phyloP scores from a whole-genome alignment of 257 asterid species.

The Nicotiana knightiana region DNA sequence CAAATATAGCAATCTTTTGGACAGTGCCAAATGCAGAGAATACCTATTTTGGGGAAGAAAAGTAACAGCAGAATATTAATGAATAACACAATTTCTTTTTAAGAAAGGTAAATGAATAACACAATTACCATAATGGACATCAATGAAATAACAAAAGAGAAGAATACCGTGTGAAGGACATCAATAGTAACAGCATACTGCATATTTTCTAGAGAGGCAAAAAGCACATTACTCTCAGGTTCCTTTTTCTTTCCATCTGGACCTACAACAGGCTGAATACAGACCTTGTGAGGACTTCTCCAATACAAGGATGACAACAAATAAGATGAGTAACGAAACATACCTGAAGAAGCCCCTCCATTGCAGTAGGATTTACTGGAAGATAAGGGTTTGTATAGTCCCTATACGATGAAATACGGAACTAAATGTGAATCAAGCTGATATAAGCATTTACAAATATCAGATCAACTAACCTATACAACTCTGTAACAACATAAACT shows the following conservation, averaged over 20 bases:
- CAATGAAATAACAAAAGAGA: neutral
- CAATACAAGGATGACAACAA: constrained; percentile 8
- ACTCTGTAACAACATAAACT: neutral
- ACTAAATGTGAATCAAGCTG: constrained; percentile 13
- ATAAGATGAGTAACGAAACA: constrained; percentile 8
- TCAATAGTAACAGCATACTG: constrained; percentile 79
- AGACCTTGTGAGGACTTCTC: constrained; percentile 16
- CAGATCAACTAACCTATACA: constrained; percentile 1
- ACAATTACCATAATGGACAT: neutral
- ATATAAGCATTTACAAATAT: neutral
- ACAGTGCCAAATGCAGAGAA: constrained; percentile 72
- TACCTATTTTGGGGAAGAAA: constrained; percentile 37
- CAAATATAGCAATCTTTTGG: constrained; percentile 85
- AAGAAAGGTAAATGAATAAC: no score
- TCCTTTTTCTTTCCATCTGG: constrained; percentile 73
- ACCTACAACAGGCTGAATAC: constrained; percentile 71
- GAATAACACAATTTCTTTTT: neutral
- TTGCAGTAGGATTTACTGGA: constrained; percentile 74
- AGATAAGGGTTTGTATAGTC: constrained; percentile 84
- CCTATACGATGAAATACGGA: constrained; percentile 37
- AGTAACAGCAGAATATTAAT: neutral
- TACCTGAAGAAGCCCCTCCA: constrained; percentile 73
- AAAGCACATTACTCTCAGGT: constrained; percentile 72
- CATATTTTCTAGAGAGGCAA: constrained; percentile 78
- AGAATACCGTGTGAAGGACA: constrained; percentile 53